Percentiles rank a stretch among this genome's conserved stretches.
phyloP scores from a whole-genome alignment of 306 rosid species.

The Trifolium dubium region DNA sequence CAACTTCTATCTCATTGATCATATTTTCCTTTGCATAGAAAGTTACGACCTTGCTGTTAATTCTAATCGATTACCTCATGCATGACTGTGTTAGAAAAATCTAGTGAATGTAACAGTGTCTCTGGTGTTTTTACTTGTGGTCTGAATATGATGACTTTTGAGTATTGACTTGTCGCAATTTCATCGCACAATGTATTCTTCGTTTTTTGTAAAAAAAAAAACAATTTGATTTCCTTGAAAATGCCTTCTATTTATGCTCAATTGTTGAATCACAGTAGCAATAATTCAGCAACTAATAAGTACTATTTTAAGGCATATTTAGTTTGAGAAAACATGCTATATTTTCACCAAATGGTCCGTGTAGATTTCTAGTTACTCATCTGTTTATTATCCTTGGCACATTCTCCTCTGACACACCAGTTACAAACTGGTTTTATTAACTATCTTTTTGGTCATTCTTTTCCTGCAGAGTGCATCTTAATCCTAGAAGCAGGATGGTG shows the following conservation, averaged over 20 bases:
- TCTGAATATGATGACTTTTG: neutral
- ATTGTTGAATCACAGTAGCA: slow-evolving; percentile 9
- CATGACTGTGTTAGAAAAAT: neutral
- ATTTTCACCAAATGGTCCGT: neutral
- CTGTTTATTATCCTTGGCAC: neutral
- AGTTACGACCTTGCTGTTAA: slow-evolving; percentile 22
- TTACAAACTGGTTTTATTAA: neutral
- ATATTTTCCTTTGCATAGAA: slow-evolving; percentile 17
- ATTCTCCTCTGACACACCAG: neutral
- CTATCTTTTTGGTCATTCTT: neutral
- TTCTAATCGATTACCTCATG: neutral
- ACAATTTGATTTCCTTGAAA: slow-evolving; percentile 5
- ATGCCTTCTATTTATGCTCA: slow-evolving; percentile 4
- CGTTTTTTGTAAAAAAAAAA: neutral
- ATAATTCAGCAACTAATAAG: neutral
- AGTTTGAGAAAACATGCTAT: neutral
- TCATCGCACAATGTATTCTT: neutral
- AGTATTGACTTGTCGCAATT: neutral
- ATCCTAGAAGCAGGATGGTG: slow-evolving; percentile 13
- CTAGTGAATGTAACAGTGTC: neutral
- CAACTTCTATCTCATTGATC: slow-evolving; percentile 23
- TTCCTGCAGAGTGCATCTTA: slow-evolving; percentile 5
- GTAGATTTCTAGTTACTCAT: neutral
- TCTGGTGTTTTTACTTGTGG: neutral
- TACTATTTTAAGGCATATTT: neutral